Conservation (phyloP, 2,329 filamentous ascomycete species). For the Exophiala oligosperma region DNA sequence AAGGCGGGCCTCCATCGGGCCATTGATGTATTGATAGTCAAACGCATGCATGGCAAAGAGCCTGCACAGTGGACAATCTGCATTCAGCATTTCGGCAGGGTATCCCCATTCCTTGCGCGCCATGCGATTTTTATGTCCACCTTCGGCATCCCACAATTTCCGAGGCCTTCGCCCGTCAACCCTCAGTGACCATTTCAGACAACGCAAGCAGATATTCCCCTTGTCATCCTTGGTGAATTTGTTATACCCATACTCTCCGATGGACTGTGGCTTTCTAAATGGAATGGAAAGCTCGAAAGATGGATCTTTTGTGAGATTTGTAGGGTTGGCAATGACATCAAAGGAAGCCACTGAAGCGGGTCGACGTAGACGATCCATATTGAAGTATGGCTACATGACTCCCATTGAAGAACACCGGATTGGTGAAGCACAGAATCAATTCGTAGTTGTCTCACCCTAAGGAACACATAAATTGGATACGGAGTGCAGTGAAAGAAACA, state of each 20-base stretch:
- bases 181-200: constrained; percentile 3
- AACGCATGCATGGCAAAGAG: constrained; percentile 5
- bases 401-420: no score
- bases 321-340: not conserved
- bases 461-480: no score
- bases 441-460: no score
- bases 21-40: constrained; percentile 6
- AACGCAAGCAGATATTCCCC: constrained; percentile 4
- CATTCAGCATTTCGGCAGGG: constrained; percentile 1
- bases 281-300: not conserved
- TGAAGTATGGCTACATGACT: not conserved
- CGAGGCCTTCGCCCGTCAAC: not conserved
- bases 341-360: not conserved
- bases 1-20: constrained; percentile 1
- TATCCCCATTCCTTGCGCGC: constrained; percentile 1
- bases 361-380: not conserved
- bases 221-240: not conserved
- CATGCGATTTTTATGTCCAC: not conserved
- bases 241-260: not conserved
- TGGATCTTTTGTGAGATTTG: not conserved
- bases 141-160: not conserved
- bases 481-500: no score
- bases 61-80: constrained; percentile 5
- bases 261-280: not conserved
- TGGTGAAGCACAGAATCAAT: no score